Evolutionary conservation across 345 rosid species (phyloP).

Genomic region (Lepidium africanum): DNA sequence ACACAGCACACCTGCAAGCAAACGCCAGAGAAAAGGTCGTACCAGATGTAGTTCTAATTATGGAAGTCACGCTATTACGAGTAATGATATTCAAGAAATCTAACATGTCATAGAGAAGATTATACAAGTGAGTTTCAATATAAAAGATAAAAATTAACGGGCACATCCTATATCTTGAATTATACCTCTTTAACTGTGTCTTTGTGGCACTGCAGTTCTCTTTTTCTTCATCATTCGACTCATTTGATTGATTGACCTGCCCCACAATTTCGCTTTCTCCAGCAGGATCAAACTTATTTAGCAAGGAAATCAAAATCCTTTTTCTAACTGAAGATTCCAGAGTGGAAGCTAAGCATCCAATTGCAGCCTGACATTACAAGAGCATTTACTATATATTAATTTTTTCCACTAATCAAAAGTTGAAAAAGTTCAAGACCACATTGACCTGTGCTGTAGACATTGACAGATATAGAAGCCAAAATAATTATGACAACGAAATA

Average conservation of each 20-base stretch:
- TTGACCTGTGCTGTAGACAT: not conserved
- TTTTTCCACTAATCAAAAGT: not conserved
- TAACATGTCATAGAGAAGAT: not conserved
- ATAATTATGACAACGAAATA: not conserved
- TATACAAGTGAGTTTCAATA: not conserved
- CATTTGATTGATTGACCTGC: slow-evolving; percentile 23
- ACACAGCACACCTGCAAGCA: slow-evolving; percentile 36
- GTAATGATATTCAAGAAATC: not conserved
- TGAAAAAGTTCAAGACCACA: not conserved
- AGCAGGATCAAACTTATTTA: slow-evolving; percentile 49
- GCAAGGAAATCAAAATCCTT: slow-evolving; percentile 47
- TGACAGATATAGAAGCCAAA: not conserved
- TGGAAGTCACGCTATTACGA: not conserved
- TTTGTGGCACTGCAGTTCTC: slow-evolving; percentile 22
- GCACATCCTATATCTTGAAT: not conserved
- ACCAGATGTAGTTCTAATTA: not conserved
- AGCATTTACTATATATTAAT: slow-evolving; percentile 1
- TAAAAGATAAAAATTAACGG: not conserved
- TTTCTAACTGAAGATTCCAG: slow-evolving; percentile 58
- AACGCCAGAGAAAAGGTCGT: not conserved
- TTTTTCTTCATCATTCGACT: slow-evolving; percentile 31
- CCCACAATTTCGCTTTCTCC: slow-evolving; percentile 36
- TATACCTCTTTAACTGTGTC: slow-evolving; percentile 49
- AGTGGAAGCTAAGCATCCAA: slow-evolving; percentile 77
- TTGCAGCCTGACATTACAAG: slow-evolving; percentile 58